Evolutionary conservation across 1,284 basidiomycete species (phyloP).

Genomic region (Moesziomyces antarcticus): DNA sequence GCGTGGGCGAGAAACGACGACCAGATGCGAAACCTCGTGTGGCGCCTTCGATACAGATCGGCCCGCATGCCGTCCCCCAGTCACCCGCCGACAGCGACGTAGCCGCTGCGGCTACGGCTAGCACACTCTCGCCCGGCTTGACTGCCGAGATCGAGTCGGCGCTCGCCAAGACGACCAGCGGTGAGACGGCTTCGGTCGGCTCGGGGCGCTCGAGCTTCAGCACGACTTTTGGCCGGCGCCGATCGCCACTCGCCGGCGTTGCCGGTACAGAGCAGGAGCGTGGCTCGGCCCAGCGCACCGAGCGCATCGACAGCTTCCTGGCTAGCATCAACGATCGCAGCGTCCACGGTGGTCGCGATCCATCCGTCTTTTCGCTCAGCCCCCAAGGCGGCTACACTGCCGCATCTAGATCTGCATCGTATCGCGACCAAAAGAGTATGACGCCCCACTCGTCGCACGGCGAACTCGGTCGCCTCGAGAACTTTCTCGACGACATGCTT

Average conservation of each 20-base stretch:
- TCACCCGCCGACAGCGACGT: not conserved
- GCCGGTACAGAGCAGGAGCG: not conserved
- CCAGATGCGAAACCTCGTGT: conserved; percentile 8
- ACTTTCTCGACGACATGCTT: conserved; percentile 49
- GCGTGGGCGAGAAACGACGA: conserved; percentile 33
- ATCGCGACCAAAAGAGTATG: not conserved
- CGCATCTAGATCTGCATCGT: not conserved
- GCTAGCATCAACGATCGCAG: conserved; percentile 42
- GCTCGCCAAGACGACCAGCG: conserved; percentile 16
- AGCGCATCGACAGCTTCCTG: conserved; percentile 47
- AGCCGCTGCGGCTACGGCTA: not conserved
- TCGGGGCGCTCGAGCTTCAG: conserved; percentile 38
- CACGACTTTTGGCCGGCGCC: conserved; percentile 43
- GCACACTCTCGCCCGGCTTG: conserved; percentile 18
- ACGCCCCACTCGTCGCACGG: conserved; percentile 20
- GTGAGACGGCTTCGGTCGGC: conserved; percentile 14
- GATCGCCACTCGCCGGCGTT: conserved; percentile 9
- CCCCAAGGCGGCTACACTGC: not conserved
- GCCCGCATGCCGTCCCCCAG: conserved; percentile 1
- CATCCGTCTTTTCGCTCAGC: conserved; percentile 28
- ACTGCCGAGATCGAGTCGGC: conserved; percentile 37
- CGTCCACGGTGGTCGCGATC: conserved; percentile 11
- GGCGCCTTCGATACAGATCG: conserved; percentile 39
- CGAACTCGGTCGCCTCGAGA: conserved; percentile 36
- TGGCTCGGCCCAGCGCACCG: conserved; percentile 6